Evolutionary conservation across 23 red algal species (phyloP), one percentile per base, ranked within the genome.

Genomic region (Agarophyton chilense): DNA sequence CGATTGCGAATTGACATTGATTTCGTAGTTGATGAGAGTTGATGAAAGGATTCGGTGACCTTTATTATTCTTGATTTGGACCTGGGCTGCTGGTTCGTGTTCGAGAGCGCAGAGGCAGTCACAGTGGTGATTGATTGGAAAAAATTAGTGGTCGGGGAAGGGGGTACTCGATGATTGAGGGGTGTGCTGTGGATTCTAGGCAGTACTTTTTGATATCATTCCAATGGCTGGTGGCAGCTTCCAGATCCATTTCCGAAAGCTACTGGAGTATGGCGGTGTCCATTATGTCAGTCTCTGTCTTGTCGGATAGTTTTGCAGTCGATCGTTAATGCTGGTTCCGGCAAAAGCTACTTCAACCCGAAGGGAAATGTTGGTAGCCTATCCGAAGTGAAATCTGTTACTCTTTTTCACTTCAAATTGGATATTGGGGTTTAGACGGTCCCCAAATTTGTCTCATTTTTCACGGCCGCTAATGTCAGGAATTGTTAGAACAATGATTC

Each of bases 401-500:
- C 7, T 9, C 44, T 47, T 47, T 47, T 12, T 6, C 6, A 47
- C 44, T 12, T 47, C 44, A 47, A 47, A 47, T 12, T 47, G 6
- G 6, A 47, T 6, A 6, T 47, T 9, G 6, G 44, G 44, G 7
- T 47, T 12, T 47, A 47, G 12, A 45, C 47, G 46, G 18, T 26
- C 43, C 13, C 45, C 31, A 35, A 73, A 86, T n/a, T 51, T 68
- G 43, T 86, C 60, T 19, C 57, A 68, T 29, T 51, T 86, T 47
- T 86, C 41, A 18, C 41, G 4, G n/a, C 21, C 43, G 25, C 34
- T 71, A 32, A 86, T 29, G 31, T 47, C 82, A 17, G 82, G 46
- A 73, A 86, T 47, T 28, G 46, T 86, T 25, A 86, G 31, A 22
- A 68, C 31, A 32, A 86, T 71, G 56, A 72, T 86, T 0, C 82